Evolutionary conservation across 371 early-diverging fungal species (phyloP), one percentile per base, ranked within the genome.

Genomic region (Mortierella sp.): DNA sequence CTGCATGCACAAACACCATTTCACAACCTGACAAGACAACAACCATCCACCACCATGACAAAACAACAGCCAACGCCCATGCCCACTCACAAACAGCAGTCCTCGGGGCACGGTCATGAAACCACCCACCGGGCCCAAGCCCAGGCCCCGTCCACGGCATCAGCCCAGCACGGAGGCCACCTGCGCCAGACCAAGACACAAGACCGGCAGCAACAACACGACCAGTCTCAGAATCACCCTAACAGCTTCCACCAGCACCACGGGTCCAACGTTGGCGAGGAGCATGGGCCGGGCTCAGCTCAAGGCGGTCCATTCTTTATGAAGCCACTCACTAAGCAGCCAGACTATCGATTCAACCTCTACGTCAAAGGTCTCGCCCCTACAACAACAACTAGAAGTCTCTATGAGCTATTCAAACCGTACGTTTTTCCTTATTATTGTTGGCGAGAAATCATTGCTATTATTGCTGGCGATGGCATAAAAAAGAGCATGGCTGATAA

Each of bases 281-380:
- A 65, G 35, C 65, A 38, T 6, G 65, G 65, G 65, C 2, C 24
- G 38, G 65, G 65, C 65, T 38, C 65, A 65, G 5, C 65, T 5
- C 65, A 65, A 41, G 65, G 65, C 21, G 35, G 60, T 21, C 68
- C 49, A 8, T 77, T 82, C 55, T 77, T 82, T 72, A 77, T 77
- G 77, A 77, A 77, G 75, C 77, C 82, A 3, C 49, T 82, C 32
- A 77, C 77, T 5, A 38, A 32, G 18, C 54, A 77, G 16, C 82
- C 82, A 8, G 82, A 82, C 44, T 77, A 77, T 38, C 71, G 84
- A 11, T 75, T 80, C 72, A 98, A 98, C 83, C 92, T 97, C 70
- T 97, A 98, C 79, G 95, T 98, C 72, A 92, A 96, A 82, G 96
- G 96, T 58, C 88, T 98, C n/a, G 88, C 93, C 24, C 87, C 93